A percentile compares a stretch with the other conserved stretches of the same genome.
These are phyloP conservation scores for Balamuthia mandrillaris DNA, from an alignment of 208 protist genomes.

Conservation along the genomic window DNA sequence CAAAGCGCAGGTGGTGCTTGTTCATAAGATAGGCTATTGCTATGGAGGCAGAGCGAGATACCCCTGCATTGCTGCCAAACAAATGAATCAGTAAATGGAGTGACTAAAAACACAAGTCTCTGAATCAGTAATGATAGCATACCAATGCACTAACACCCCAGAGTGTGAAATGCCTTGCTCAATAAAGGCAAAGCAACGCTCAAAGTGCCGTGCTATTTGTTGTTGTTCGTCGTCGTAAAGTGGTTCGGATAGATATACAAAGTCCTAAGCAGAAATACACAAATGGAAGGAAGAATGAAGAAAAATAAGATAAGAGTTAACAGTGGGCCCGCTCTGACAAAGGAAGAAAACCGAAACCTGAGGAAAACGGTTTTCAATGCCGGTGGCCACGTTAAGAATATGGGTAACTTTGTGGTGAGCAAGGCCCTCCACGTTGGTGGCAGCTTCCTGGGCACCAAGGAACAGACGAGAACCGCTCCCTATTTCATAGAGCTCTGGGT, in stretches of 20 bases:
- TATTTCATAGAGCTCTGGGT: conserved; percentile 1
- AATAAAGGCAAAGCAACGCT: not conserved
- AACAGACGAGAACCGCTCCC: not conserved
- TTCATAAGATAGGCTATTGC: conserved; percentile 6
- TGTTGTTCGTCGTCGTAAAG: not conserved
- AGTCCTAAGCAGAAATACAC: not conserved
- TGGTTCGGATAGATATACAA: not conserved
- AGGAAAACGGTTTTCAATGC: not conserved
- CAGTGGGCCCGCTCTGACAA: not conserved
- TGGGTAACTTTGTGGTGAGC: not conserved
- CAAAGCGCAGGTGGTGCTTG: not conserved
- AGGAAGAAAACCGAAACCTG: not conserved
- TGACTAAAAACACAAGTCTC: not conserved
- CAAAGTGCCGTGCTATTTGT: not conserved
- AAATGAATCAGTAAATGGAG: not conserved
- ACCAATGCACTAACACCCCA: conserved; percentile 14
- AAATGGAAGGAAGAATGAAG: not conserved
- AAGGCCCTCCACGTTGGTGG: conserved; percentile 6
- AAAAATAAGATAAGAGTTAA: not conserved
- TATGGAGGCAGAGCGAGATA: not conserved
- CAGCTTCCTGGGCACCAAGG: not conserved
- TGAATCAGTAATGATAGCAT: not conserved
- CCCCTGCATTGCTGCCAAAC: not conserved
- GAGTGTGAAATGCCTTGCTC: not conserved
- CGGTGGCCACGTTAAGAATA: conserved; percentile 16